Percentiles rank a stretch among this genome's conserved stretches.
Conservation (phyloP, 2,329 filamentous ascomycete species). For the Penicillium glabrum region DNA sequence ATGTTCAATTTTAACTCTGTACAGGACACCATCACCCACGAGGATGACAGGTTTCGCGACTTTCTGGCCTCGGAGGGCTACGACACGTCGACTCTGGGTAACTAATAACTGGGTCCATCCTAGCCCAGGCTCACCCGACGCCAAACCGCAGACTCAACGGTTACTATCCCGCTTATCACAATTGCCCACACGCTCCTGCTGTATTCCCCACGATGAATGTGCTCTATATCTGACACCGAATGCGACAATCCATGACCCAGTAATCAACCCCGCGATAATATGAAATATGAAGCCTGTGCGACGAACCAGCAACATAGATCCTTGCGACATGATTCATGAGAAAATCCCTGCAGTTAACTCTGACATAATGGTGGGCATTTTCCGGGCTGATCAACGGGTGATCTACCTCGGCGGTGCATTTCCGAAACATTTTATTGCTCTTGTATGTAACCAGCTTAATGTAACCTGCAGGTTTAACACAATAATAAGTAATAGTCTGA, state of each 20-base stretch:
- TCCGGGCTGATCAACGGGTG: slow-evolving; percentile 15
- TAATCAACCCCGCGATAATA: not conserved
- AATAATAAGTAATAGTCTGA: not conserved
- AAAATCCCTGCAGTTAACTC: not conserved
- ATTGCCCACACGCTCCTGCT: not conserved
- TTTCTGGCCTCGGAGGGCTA: slow-evolving; percentile 75
- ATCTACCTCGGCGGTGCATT: slow-evolving; percentile 12
- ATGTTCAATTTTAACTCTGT: not conserved
- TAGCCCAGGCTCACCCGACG: not conserved
- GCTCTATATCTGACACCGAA: slow-evolving; percentile 7
- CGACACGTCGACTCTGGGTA: slow-evolving; percentile 64
- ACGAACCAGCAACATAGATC: slow-evolving; percentile 1
- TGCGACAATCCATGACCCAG: slow-evolving; percentile 8
- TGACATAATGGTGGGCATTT: slow-evolving; percentile 1
- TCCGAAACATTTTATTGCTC: slow-evolving; percentile 1
- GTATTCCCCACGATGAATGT: not conserved
- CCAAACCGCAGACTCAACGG: not conserved
- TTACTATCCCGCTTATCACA: not conserved
- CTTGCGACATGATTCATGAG: slow-evolving; percentile 8
- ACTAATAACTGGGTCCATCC: not conserved
- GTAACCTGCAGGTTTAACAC: not conserved
- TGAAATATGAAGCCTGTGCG: slow-evolving; percentile 4
- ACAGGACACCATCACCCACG: slow-evolving; percentile 75
- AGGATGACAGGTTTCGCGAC: slow-evolving; percentile 72
- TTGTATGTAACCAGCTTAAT: slow-evolving; percentile 2